These are phyloP conservation scores for Ophiobolus disseminans DNA, from an alignment of 2,329 filamentous ascomycete genomes.

Conservation along the genomic window DNA sequence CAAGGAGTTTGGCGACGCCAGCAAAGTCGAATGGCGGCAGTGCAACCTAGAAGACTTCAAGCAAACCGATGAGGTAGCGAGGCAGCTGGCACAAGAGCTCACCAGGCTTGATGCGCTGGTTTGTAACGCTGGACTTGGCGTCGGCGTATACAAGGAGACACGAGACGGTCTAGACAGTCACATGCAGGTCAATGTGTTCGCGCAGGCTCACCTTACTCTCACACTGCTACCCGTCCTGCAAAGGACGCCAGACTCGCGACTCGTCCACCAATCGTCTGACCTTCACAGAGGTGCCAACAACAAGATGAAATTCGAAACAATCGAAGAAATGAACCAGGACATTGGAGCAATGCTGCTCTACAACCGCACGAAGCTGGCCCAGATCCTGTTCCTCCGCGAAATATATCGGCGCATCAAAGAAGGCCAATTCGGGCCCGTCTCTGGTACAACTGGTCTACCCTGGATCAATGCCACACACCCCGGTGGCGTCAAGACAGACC, in stretches of 20 bases:
- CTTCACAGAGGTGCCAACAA: slow-evolving; percentile 52
- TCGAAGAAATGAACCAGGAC: slow-evolving; percentile 58
- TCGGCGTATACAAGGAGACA: slow-evolving; percentile 58
- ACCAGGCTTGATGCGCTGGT: slow-evolving; percentile 56
- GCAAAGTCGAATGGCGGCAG: slow-evolving; percentile 54
- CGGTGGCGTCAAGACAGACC: slow-evolving; percentile 57
- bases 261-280: slow-evolving; percentile 60
- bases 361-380: slow-evolving; percentile 58
- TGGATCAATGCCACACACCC: slow-evolving; percentile 61
- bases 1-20: slow-evolving; percentile 53
- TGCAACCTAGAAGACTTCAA: slow-evolving; percentile 57
- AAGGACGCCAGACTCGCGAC: slow-evolving; percentile 54
- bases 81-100: slow-evolving; percentile 51
- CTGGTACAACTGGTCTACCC: slow-evolving; percentile 48
- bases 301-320: slow-evolving; percentile 51
- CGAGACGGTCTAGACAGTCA: slow-evolving; percentile 60
- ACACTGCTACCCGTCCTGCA: slow-evolving; percentile 55
- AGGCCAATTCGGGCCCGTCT: slow-evolving; percentile 35
- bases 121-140: slow-evolving; percentile 59
- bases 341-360: slow-evolving; percentile 59
- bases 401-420: slow-evolving; percentile 49
- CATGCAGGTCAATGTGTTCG: slow-evolving; percentile 60
- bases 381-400: slow-evolving; percentile 56
- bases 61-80: slow-evolving; percentile 56
- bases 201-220: slow-evolving; percentile 59